Conservation (phyloP, 1,284 basidiomycete genomes). For the Coniferiporia sulphurascens region DNA sequence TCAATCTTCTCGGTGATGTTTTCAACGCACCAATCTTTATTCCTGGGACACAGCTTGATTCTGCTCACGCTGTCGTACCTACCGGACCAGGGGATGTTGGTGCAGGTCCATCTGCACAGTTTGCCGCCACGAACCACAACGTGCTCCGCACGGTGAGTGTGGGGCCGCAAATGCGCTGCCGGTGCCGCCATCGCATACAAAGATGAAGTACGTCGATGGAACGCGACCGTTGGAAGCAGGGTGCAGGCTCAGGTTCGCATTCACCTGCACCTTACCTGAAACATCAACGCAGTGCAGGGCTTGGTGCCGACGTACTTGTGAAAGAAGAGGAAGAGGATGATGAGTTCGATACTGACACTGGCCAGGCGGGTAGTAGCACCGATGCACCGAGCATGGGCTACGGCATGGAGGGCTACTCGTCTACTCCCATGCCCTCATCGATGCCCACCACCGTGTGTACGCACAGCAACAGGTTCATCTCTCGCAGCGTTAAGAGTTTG, state of each 20-base stretch:
- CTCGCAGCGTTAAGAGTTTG: conserved; percentile 25
- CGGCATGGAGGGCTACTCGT: conserved; percentile 15
- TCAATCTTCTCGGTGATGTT: conserved; percentile 71
- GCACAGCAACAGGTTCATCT: conserved; percentile 43
- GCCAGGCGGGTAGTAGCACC: conserved; percentile 26
- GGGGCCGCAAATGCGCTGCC: conserved; percentile 55
- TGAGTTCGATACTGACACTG: conserved; percentile 41
- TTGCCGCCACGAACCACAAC: conserved; percentile 50
- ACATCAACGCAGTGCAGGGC: conserved; percentile 38
- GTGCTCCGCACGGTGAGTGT: conserved; percentile 76
- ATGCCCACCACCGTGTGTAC: conserved; percentile 20
- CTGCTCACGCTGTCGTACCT: conserved; percentile 53
- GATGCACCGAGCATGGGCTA: conserved; percentile 16
- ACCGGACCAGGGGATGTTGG: conserved; percentile 10
- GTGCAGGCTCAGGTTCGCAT: conserved; percentile 56
- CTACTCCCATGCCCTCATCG: conserved; percentile 2
- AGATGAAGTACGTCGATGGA: conserved; percentile 72
- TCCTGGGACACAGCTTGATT: conserved; percentile 66
- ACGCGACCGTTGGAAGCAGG: conserved; percentile 41
- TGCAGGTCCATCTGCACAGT: conserved; percentile 12
- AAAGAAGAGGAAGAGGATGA: conserved; percentile 63
- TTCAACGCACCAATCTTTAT: conserved; percentile 75
- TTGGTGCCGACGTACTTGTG: conserved; percentile 56
- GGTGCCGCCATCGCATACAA: conserved; percentile 58
- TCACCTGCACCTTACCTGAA: conserved; percentile 23